Base-by-base conservation (phyloP, 352 stramenopile species). In the Pythium aristosporum region DNA sequence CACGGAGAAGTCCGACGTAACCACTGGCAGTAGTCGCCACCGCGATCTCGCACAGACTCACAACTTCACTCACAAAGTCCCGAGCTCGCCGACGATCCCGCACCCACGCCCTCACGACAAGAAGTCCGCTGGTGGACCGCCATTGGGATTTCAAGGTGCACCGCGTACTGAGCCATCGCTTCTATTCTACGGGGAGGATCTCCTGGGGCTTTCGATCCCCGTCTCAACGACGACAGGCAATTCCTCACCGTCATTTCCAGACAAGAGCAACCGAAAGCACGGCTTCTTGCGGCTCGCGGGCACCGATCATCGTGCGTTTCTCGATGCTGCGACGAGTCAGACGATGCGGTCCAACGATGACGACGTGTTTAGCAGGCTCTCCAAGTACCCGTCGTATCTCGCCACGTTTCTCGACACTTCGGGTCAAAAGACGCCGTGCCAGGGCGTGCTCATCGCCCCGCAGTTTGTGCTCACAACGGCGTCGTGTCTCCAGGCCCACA, bases 381-480 rank as follows among this genome's bases (percentile, higher is more conserved):
- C 57, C 15, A 64, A 63, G 46, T 72, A 59, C 30, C 65, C 65
- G 7, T 67, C 65, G 25, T 72, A 65, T 41, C 41, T 72, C 13
- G 48, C 59, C 6, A 63, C 28, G 7, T 71, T 71, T 44, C 21
- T 63, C 9, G 41, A 58, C 20, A 25, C 43, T 1, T 10, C 12
- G 5, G 51, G 44, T 8, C 13, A 36, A 2, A 53, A 63, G 12
- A 12, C 59, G 12, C 12, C 44, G 18, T 76, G 69, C 23, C 69
- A 76, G 34, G 72, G 61, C 20, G 68, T 71, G n/a, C 63, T 79
- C 16, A 71, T 79, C 23, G 68, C 72, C 0, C 51, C 72, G 20
- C 65, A 79, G 44, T 71, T 55, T 21, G 62, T 79, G 28, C 61
- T 79, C 54, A 76, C 72, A 9, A 75, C 72, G 2, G 72, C 72